Percentiles rank a stretch among this genome's conserved stretches.
phyloP scores from a whole-genome alignment of 2,329 filamentous ascomycete species.

The Fusarium armeniacum region DNA sequence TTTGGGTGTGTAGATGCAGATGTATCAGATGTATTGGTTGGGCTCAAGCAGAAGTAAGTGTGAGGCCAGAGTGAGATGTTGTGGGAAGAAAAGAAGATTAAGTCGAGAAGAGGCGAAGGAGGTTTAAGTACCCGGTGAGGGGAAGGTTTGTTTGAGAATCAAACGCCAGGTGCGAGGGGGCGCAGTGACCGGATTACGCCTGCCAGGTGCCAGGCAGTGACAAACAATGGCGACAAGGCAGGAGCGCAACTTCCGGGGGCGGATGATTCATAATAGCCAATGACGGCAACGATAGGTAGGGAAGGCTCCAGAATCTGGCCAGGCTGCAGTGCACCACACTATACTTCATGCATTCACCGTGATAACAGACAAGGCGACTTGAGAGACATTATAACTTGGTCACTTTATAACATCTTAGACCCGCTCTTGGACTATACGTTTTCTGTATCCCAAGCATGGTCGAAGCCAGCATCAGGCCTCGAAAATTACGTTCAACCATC shows the following conservation, averaged over 20 bases:
- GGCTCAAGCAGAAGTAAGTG: slow-evolving; percentile 29
- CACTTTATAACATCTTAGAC: not conserved
- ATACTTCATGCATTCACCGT: slow-evolving; percentile 33
- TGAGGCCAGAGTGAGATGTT: slow-evolving; percentile 27
- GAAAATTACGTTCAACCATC: too few relatives aligned
- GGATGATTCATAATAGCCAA: slow-evolving; percentile 58
- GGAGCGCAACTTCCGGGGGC: slow-evolving; percentile 47
- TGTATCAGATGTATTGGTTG: slow-evolving; percentile 7
- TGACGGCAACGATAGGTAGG: slow-evolving; percentile 36
- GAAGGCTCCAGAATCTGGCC: slow-evolving; percentile 59
- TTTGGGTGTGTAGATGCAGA: slow-evolving; percentile 15
- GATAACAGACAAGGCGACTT: not conserved
- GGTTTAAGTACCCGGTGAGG: slow-evolving; percentile 52
- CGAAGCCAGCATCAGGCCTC: too few relatives aligned
- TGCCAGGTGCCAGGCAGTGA: slow-evolving; percentile 41
- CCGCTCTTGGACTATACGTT: not conserved
- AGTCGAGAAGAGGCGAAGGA: slow-evolving; percentile 44
- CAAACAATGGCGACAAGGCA: slow-evolving; percentile 37
- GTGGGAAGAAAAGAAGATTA: slow-evolving; percentile 28
- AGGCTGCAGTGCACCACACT: slow-evolving; percentile 41
- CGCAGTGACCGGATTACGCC: slow-evolving; percentile 50
- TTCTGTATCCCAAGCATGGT: not conserved
- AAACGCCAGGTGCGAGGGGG: slow-evolving; percentile 46
- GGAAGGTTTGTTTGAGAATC: slow-evolving; percentile 45
- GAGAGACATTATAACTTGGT: not conserved